Conservation (phyloP, 2,329 filamentous ascomycete species). For the Nothopassalora personata region DNA sequence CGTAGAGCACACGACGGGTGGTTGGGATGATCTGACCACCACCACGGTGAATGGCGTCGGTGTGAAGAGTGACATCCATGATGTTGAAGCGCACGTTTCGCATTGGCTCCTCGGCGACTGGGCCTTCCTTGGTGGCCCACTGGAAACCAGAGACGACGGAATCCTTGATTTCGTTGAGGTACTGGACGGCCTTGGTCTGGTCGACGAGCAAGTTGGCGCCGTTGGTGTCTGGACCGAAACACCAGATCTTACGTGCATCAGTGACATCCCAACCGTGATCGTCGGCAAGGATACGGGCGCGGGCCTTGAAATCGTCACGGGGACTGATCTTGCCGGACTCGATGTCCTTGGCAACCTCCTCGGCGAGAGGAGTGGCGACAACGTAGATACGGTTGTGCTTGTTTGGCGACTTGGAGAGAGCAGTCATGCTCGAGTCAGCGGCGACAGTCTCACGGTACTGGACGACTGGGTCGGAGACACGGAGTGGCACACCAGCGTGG, state of each 20-base stretch:
- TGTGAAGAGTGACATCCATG: constrained; percentile 98
- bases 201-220: constrained; percentile 98
- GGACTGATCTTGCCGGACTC: constrained; percentile 87
- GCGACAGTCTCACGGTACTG: constrained; percentile 96
- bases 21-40: constrained; percentile 98
- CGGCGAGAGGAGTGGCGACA: constrained; percentile 79
- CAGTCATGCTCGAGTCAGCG: constrained; percentile 82
- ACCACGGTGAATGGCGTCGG: constrained; percentile 99
- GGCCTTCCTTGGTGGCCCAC: constrained; percentile 97
- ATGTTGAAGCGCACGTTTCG: constrained; percentile 97
- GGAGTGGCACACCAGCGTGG: constrained; percentile 96
- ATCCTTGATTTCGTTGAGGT: constrained; percentile 99
- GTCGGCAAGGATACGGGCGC: constrained; percentile 92
- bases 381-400: constrained; percentile 99
- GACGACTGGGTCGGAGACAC: constrained; percentile 96
- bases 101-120: constrained; percentile 97
- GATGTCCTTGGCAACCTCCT: constrained; percentile 87
- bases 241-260: constrained; percentile 99
- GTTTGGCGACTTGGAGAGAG: constrained; percentile 99
- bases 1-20: constrained; percentile 94
- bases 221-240: constrained; percentile 95
- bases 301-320: constrained; percentile 98
- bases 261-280: constrained; percentile 99
- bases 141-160: constrained; percentile 99
- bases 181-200: constrained; percentile 99